phyloP scores from a whole-genome alignment of 441 rosid genomes.

The Croton laevigatus region DNA sequence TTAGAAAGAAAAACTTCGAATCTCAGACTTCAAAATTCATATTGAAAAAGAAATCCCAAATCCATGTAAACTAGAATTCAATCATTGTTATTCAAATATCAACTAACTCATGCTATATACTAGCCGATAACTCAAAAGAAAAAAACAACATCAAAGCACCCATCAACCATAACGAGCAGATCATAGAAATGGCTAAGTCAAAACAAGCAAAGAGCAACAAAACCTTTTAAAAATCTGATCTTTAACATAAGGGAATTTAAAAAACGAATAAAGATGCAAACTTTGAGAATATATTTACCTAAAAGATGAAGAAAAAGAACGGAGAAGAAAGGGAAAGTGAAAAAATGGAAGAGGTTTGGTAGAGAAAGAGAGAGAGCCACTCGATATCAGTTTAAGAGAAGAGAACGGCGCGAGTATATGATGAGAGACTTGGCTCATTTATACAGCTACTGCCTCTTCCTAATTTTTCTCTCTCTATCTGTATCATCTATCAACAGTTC shows the following conservation, averaged over 20 bases:
- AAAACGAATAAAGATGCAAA: not conserved
- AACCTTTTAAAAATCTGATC: not conserved
- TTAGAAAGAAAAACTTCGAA: too few species aligned
- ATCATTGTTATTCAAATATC: not conserved
- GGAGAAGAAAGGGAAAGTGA: slow-evolving; percentile 4
- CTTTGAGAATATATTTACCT: not conserved
- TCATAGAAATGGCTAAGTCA: not conserved
- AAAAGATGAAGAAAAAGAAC: slow-evolving; percentile 3
- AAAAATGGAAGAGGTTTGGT: not conserved
- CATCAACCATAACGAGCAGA: not conserved
- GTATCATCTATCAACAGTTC: not conserved
- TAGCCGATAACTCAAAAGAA: not conserved
- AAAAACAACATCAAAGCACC: not conserved
- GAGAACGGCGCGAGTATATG: slow-evolving; percentile 30
- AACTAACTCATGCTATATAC: not conserved
- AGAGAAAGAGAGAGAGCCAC: not conserved
- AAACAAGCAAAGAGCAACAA: not conserved
- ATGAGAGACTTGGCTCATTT: slow-evolving; percentile 37
- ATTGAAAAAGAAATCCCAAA: not conserved
- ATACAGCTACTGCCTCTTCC: slow-evolving; percentile 14
- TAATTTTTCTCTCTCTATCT: too few species aligned
- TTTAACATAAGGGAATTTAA: not conserved
- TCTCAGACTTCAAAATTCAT: not conserved
- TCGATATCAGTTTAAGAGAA: not conserved
- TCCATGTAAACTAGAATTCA: not conserved